phyloP scores from a whole-genome alignment of 2,329 filamentous ascomycete genomes.

The Chalaropsis ovoidea region DNA sequence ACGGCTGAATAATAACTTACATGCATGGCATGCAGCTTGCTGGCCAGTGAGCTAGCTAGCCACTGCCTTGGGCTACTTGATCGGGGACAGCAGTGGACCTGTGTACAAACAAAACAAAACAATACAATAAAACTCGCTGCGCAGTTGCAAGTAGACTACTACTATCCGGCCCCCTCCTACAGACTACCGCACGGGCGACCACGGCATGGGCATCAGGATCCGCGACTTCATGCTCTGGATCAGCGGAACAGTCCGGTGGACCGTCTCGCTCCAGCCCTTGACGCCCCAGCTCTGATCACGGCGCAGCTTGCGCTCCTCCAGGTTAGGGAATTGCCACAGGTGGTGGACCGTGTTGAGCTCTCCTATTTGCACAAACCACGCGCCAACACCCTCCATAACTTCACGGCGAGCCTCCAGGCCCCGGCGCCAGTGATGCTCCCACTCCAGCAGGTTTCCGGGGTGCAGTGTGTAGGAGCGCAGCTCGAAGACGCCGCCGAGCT shows the following conservation, averaged over 20 bases:
- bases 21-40: too few species aligned
- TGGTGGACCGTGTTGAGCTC: conserved; percentile 97
- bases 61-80: too few species aligned
- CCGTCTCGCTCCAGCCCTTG: conserved; percentile 92
- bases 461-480: conserved; percentile 93
- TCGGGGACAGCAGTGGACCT: too few species aligned
- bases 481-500: conserved; percentile 88
- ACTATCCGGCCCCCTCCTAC: background rate
- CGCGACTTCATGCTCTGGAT: conserved; percentile 95
- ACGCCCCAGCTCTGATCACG: conserved; percentile 92
- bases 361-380: conserved; percentile 98
- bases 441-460: conserved; percentile 90
- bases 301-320: conserved; percentile 83
- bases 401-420: conserved; percentile 83
- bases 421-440: conserved; percentile 96
- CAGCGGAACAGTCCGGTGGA: conserved; percentile 95
- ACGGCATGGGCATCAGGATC: conserved; percentile 87
- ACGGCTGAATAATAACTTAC: background rate
- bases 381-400: conserved; percentile 96
- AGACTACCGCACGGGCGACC: conserved; percentile 74
- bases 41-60: too few species aligned
- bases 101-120: background rate
- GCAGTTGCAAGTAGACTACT: too few species aligned
- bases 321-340: conserved; percentile 94
- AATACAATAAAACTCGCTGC: background rate